Conservation (phyloP, 257 asterid genomes). For the Ilex aquifolium region DNA sequence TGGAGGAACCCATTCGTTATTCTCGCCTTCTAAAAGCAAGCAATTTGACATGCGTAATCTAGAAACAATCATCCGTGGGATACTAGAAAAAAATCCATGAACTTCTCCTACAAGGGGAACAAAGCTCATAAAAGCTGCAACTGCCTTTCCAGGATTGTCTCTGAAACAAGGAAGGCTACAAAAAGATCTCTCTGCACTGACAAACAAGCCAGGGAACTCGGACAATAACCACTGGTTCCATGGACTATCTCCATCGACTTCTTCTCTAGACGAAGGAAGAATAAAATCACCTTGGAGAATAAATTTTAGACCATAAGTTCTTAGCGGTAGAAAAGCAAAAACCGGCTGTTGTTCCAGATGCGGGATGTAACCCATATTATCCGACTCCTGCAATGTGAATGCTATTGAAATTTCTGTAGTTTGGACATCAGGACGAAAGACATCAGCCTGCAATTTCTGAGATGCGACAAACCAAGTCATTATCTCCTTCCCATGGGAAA, state of each 20-base stretch:
- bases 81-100: conserved; percentile 82
- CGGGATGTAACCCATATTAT: conserved; percentile 55
- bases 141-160: conserved; percentile 62
- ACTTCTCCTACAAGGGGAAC: conserved; percentile 87
- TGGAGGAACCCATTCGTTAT: conserved; percentile 77
- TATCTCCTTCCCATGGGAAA: conserved; percentile 62
- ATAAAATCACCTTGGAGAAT: conserved; percentile 95
- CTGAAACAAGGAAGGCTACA: conserved; percentile 80
- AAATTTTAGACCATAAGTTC: conserved; percentile 93
- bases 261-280: conserved; percentile 98
- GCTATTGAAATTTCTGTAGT: conserved; percentile 86
- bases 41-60: conserved; percentile 78
- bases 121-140: conserved; percentile 77
- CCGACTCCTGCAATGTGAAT: conserved; percentile 60
- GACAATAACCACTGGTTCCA: conserved; percentile 98
- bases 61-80: conserved; percentile 76
- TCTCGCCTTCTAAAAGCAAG: conserved; percentile 61
- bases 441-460: conserved; percentile 47
- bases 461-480: conserved; percentile 89
- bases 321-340: conserved; percentile 92
- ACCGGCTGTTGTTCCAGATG: conserved; percentile 80
- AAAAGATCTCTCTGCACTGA: conserved; percentile 64
- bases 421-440: conserved; percentile 56
- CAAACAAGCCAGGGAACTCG: conserved; percentile 79
- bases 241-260: conserved; percentile 87